Percentiles rank a stretch among this genome's conserved stretches.
phyloP scores from a whole-genome alignment of 768 basidiomycete genomes.

The Leccinellum rugosiceps region DNA sequence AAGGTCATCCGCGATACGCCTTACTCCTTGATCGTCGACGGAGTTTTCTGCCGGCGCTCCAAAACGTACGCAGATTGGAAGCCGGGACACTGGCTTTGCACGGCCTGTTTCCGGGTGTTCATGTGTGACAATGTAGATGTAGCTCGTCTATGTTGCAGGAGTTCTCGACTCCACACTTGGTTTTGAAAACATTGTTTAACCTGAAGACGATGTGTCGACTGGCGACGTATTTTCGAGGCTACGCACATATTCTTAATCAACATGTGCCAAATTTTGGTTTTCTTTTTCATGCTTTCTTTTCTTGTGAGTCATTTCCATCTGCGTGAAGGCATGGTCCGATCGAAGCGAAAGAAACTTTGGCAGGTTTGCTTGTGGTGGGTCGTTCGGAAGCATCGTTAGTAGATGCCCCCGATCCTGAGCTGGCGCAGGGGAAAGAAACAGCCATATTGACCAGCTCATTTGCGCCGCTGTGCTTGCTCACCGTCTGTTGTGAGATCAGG shows the following conservation, averaged over 20 bases:
- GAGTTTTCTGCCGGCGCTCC: conserved; percentile 3
- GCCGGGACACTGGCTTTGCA: conserved; percentile 13
- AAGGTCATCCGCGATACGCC: conserved; percentile 4
- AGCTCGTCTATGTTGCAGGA: not conserved
- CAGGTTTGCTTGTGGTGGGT: too few relatives aligned
- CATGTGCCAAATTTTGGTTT: not conserved
- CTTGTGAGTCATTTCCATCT: not conserved
- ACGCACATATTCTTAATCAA: not conserved
- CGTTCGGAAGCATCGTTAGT: too few relatives aligned
- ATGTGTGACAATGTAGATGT: conserved; percentile 7
- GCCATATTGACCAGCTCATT: too few relatives aligned
- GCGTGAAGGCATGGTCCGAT: too few relatives aligned
- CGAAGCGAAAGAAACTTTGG: too few relatives aligned
- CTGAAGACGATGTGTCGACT: not conserved
- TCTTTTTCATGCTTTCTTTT: not conserved
- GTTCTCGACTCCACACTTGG: not conserved
- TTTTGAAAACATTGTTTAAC: not conserved
- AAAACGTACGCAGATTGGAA: conserved; percentile 4
- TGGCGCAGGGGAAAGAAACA: too few relatives aligned
- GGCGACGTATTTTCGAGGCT: not conserved
- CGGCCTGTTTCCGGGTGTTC: conserved; percentile 7
- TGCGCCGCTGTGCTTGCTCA: too few relatives aligned
- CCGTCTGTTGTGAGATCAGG: not conserved
- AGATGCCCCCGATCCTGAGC: too few relatives aligned
- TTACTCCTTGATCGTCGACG: conserved; percentile 3